These are phyloP conservation scores for Suillus variegatus DNA, from an alignment of 768 basidiomycete genomes.

Conservation along the genomic window DNA sequence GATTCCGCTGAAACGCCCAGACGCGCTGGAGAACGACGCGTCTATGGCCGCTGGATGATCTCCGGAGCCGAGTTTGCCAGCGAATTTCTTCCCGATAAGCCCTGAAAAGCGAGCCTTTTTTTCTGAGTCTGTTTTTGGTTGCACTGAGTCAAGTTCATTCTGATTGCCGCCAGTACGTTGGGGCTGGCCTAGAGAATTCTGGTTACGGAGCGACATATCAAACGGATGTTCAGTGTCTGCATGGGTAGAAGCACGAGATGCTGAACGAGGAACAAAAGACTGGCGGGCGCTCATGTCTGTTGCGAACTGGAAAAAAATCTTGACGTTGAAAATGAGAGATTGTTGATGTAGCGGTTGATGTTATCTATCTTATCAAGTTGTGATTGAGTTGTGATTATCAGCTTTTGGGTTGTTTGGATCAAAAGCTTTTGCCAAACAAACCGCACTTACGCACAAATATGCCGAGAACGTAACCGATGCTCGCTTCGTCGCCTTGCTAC, in stretches of 20 bases:
- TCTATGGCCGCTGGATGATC: background rate
- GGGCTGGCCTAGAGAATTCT: background rate
- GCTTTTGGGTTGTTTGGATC: constrained; percentile 2
- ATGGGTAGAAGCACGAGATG: constrained; percentile 5
- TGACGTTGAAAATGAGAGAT: background rate
- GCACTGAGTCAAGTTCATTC: background rate
- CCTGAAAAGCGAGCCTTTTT: constrained; percentile 2
- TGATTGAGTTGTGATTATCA: background rate
- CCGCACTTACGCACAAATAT: background rate
- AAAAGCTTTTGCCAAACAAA: constrained; percentile 8
- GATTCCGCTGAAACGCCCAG: background rate
- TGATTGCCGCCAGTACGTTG: background rate
- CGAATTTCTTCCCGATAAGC: background rate
- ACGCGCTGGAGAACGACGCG: background rate
- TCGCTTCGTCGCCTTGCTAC: background rate
- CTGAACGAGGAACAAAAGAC: constrained; percentile 5
- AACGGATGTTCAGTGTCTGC: background rate
- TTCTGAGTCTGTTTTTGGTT: background rate
- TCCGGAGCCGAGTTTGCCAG: background rate
- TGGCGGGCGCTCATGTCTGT: constrained; percentile 4
- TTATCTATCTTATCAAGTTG: background rate
- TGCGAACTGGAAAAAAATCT: background rate
- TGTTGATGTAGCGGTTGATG: background rate
- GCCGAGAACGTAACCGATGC: background rate
- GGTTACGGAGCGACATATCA: constrained; percentile 2